A percentile compares a stretch with the other conserved stretches of the same genome.
Conservation (phyloP, 345 rosid genomes). For the Hirschfeldia incana region DNA sequence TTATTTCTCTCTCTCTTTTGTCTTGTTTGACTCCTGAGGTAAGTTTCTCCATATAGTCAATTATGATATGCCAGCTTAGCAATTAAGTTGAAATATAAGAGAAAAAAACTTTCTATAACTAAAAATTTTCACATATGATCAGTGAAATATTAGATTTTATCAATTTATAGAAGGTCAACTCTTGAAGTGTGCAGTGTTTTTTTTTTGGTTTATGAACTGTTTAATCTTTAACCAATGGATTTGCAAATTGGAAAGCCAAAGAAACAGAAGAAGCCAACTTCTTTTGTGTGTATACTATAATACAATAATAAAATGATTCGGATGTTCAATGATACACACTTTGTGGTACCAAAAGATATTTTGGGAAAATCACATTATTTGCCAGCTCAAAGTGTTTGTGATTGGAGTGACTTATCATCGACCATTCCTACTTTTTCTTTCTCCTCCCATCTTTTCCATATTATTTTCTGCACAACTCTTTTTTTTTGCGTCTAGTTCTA, state of each 20-base stretch:
- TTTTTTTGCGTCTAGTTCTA: not conserved
- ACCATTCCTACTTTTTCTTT: slow-evolving; percentile 36
- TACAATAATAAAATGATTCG: slow-evolving; percentile 39
- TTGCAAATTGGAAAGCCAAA: slow-evolving; percentile 1
- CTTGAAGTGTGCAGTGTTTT: not conserved
- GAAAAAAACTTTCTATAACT: not conserved
- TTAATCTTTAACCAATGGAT: slow-evolving; percentile 7
- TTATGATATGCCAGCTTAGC: not conserved
- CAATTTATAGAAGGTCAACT: too few relatives aligned
- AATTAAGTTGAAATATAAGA: not conserved
- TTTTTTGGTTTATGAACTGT: not conserved
- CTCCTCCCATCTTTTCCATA: slow-evolving; percentile 18
- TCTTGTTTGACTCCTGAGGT: slow-evolving; percentile 37
- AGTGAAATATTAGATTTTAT: not conserved
- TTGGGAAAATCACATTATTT: slow-evolving; percentile 28
- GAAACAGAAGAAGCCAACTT: slow-evolving; percentile 32
- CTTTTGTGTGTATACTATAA: slow-evolving; percentile 16
- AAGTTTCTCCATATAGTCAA: slow-evolving; percentile 37
- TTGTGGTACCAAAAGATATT: slow-evolving; percentile 41
- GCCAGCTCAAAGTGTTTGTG: slow-evolving; percentile 42
- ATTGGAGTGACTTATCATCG: slow-evolving; percentile 32
- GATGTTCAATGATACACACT: slow-evolving; percentile 36
- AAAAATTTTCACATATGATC: not conserved
- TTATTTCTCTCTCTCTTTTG: slow-evolving; percentile 12
- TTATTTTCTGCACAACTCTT: not conserved